Evolutionary conservation across 495 filamentous ascomycete species (phyloP), one percentile per base, ranked within the genome.

Genomic region (Annulohypoxylon nitens): DNA sequence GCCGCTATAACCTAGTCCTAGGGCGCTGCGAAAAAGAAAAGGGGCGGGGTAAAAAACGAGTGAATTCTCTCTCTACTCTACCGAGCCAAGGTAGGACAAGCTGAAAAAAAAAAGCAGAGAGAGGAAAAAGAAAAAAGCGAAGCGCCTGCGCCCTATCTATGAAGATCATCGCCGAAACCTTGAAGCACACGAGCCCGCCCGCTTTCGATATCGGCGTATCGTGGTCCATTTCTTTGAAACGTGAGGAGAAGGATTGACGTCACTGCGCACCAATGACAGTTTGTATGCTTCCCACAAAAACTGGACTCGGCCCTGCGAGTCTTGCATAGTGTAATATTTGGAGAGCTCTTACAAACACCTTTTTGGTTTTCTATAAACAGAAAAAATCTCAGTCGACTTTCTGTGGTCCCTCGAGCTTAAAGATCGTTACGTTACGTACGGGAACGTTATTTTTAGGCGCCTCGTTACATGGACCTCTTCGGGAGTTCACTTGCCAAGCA

Each of bases 151-250:
- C 36, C 62, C 50, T 72, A 62, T 55, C 61, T 63, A 34, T 9
- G 58, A 63, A 65, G 64, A 69, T 41, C 20, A 69, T 64, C 34
- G 62, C 25, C 50, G 18, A 47, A 47, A 67, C 51, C 41, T 64
- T 69, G 50, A 59, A 61, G 14, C 48, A 51, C 45, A 41, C 26
- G 58, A 63, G 50, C 47, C 26, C 26, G 39, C 36, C 23, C 20
- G 43, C 20, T 18, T 69, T 76, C 62, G 62, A 71, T 67, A 68
- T 71, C 73, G 73, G 73, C 64, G 61, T 53, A 53, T 60, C 39
- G 50, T 62, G 69, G 69, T 73, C 73, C 73, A 75, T 72, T 75
- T 73, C 60, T 64, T 58, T 75, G 73, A 69, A 75, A 75, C 73
- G 64, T 69, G 73, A 72, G 73, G 73, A 75, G 72, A 71, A 75